Percentiles rank a stretch among this genome's conserved stretches.
These are phyloP conservation scores for Plenodomus biglobosus DNA, from an alignment of 2,329 filamentous ascomycete genomes.

Conservation along the genomic window DNA sequence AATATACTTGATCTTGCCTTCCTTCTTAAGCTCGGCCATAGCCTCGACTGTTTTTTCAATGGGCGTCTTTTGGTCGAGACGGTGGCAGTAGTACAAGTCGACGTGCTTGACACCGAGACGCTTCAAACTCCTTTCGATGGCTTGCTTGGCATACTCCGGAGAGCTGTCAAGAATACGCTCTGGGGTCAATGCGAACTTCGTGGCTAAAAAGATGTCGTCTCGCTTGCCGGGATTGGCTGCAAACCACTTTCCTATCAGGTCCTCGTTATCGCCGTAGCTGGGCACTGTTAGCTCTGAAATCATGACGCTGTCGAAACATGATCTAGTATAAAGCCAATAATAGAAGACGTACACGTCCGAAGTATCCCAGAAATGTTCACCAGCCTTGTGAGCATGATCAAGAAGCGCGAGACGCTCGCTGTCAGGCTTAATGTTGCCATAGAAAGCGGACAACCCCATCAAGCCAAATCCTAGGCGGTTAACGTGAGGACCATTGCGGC, in stretches of 20 bases:
- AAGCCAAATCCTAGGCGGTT: constrained; percentile 56
- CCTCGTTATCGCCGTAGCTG: constrained; percentile 39
- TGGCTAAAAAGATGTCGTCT: constrained; percentile 53
- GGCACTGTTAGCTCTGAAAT: neutral
- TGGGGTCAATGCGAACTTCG: constrained; percentile 47
- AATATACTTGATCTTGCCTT: constrained; percentile 53
- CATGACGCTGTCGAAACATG: neutral
- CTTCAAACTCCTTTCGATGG: constrained; percentile 44
- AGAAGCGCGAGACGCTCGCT: constrained; percentile 55
- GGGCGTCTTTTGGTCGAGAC: constrained; percentile 48
- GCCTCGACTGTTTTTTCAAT: constrained; percentile 54
- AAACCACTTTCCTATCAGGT: constrained; percentile 42
- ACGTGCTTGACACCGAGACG: constrained; percentile 48
- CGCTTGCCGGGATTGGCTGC: constrained; percentile 42
- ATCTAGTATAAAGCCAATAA: constrained; percentile 8
- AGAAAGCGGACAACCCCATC: constrained; percentile 55
- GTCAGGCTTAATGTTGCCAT: constrained; percentile 53
- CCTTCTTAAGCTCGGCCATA: constrained; percentile 59
- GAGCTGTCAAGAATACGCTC: constrained; percentile 39
- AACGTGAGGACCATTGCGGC: constrained; percentile 56
- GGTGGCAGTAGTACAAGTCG: constrained; percentile 51
- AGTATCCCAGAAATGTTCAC: constrained; percentile 45
- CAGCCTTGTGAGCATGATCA: constrained; percentile 54
- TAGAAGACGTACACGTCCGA: constrained; percentile 25
- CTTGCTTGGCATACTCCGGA: constrained; percentile 46